Percentiles rank a stretch among this genome's conserved stretches.
Conservation (phyloP, 2,329 filamentous ascomycete genomes). For the Cercospora zeae-maydis region DNA sequence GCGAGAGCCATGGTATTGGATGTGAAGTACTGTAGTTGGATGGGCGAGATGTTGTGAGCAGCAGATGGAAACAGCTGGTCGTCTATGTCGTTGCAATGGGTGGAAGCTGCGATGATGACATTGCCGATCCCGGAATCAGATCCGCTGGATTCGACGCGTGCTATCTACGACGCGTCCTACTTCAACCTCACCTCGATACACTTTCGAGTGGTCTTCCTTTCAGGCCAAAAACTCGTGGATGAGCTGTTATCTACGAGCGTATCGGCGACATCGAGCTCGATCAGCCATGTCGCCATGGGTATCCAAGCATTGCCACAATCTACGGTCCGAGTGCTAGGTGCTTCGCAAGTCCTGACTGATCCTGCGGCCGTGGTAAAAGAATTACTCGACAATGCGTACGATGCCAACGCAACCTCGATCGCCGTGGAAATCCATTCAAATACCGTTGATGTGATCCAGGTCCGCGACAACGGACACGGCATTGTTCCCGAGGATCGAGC, state of each 20-base stretch:
- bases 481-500: slow-evolving; percentile 61
- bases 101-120: slow-evolving; percentile 2
- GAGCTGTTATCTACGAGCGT: neutral
- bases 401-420: slow-evolving; percentile 64
- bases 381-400: slow-evolving; percentile 72
- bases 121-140: neutral
- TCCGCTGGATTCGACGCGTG: neutral
- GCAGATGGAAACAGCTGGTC: neutral
- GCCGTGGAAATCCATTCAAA: slow-evolving; percentile 63
- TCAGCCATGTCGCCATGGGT: slow-evolving; percentile 27
- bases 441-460: slow-evolving; percentile 65
- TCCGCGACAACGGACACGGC: slow-evolving; percentile 71
- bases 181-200: neutral
- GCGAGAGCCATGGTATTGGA: slow-evolving; percentile 62
- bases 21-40: neutral
- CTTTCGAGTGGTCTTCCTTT: neutral
- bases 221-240: neutral
- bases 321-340: slow-evolving; percentile 56
- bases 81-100: neutral
- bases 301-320: slow-evolving; percentile 44
- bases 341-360: slow-evolving; percentile 58
- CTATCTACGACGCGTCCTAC: neutral
- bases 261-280: neutral
- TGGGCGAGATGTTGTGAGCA: neutral
- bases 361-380: slow-evolving; percentile 67